Evolutionary conservation across 2,329 filamentous ascomycete genomes (phyloP), one percentile per base, ranked within the genome.

Genomic region (Claviceps sp.): DNA sequence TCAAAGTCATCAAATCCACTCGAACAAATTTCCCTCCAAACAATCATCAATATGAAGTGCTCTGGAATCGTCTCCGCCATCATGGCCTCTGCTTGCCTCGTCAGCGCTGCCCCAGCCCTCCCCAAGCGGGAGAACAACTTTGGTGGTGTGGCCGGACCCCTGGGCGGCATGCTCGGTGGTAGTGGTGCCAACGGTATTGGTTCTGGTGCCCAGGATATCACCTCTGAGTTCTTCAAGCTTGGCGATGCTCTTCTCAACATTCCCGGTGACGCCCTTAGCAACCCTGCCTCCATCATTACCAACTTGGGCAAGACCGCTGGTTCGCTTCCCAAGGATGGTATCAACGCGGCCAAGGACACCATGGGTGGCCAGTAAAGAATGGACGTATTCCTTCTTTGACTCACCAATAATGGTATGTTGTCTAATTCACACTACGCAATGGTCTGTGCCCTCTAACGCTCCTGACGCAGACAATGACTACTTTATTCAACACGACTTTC

Each of bases 221-320:
- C 51, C 3, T 51, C 55, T n/a, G 49, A 53, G 16, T 2, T 56
- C 36, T 58, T 58, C 54, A 55, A 55, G 40, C 9, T 47, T 2
- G 56, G 29, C 5, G 56, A 58, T 23, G 47, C 20, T 8, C 14
- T 56, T 9, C 54, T 58, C 38, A 58, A 58, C 52, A 49, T 53
- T 16, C 56, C 55, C 29, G 34, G 45, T 37, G 55, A 58, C 22
- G 52, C 40, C 9, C 11, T 53, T 36, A 17, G 50, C 39, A 42
- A 55, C 48, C 47, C 45, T 2, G 11, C 20, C 5, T 38, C 42
- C 34, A 11, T 14, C 26, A 22, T 44, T 7, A 3, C 11, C 13
- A 39, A 53, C 11, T 3, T 46, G 13, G 39, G 17, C 16, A 49
- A 43, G 26, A 26, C 50, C 17, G 48, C 11, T 13, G 22, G 13